phyloP scores from a whole-genome alignment of 2,329 filamentous ascomycete species.

The Aspergillus alliaceus region DNA sequence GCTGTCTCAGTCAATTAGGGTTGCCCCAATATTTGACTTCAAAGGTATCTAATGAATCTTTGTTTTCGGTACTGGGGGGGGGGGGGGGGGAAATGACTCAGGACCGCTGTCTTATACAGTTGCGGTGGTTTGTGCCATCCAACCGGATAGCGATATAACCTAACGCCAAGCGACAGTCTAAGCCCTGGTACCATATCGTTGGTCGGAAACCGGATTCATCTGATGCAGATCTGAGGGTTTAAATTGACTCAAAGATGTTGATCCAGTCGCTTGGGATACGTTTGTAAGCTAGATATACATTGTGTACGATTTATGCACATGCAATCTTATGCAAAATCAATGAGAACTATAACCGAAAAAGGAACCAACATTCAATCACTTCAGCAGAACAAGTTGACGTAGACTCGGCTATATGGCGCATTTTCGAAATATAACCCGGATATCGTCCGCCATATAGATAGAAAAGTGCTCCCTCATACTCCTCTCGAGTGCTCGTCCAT shows the following conservation, averaged over 20 bases:
- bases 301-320: too few species aligned
- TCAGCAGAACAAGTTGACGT: too few species aligned
- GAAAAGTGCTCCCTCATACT: constrained; percentile 4
- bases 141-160: neutral
- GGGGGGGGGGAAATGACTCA: neutral
- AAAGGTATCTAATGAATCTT: neutral
- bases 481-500: constrained; percentile 1
- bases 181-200: neutral
- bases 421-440: neutral
- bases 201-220: neutral
- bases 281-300: neutral
- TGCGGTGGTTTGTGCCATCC: neutral
- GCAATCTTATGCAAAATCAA: too few species aligned
- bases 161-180: neutral
- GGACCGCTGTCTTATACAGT: neutral
- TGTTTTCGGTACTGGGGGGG: neutral
- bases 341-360: too few species aligned
- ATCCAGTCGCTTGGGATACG: neutral
- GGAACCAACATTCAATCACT: too few species aligned
- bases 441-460: neutral
- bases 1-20: neutral
- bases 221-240: too few species aligned
- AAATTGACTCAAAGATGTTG: too few species aligned
- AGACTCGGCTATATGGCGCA: neutral
- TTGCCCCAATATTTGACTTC: neutral